These are phyloP conservation scores for Monosporozyma solicola DNA, from an alignment of 805 yeast genomes.

Conservation along the genomic window DNA sequence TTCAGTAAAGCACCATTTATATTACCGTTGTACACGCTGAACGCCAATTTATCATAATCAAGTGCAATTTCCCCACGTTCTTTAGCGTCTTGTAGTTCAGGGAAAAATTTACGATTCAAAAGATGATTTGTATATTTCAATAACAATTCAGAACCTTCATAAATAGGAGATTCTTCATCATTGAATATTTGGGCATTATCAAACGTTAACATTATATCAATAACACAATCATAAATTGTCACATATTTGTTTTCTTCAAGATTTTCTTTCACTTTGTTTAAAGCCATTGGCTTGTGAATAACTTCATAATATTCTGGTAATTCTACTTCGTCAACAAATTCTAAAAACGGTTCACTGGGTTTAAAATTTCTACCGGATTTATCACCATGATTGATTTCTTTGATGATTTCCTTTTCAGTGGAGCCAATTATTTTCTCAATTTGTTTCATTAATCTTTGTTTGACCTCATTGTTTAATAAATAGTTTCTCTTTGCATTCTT, in stretches of 20 bases:
- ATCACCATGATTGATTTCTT: constrained; percentile 8
- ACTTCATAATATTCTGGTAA: constrained; percentile 77
- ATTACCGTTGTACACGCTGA: constrained; percentile 18
- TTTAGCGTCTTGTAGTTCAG: constrained; percentile 21
- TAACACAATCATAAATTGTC: constrained; percentile 49
- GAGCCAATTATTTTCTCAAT: constrained; percentile 23
- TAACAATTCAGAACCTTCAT: constrained; percentile 59
- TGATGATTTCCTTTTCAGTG: constrained; percentile 19
- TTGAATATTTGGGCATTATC: constrained; percentile 73
- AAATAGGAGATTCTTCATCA: constrained; percentile 61
- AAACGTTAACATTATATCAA: constrained; percentile 56
- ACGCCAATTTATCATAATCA: constrained; percentile 25
- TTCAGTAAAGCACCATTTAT: not conserved
- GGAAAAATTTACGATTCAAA: constrained; percentile 20
- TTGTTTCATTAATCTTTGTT: constrained; percentile 11
- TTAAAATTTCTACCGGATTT: constrained; percentile 16
- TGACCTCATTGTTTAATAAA: constrained; percentile 21
- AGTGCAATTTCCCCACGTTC: constrained; percentile 24
- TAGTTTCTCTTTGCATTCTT: constrained; percentile 28
- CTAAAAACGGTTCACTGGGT: constrained; percentile 64
- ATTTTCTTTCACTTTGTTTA: constrained; percentile 46
- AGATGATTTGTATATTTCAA: constrained; percentile 40
- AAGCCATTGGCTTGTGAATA: constrained; percentile 66
- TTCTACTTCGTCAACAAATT: constrained; percentile 56
- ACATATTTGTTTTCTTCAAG: constrained; percentile 45